These are phyloP conservation scores for Yamadazyma scolyti DNA, from an alignment of 805 yeast genomes.

Conservation along the genomic window DNA sequence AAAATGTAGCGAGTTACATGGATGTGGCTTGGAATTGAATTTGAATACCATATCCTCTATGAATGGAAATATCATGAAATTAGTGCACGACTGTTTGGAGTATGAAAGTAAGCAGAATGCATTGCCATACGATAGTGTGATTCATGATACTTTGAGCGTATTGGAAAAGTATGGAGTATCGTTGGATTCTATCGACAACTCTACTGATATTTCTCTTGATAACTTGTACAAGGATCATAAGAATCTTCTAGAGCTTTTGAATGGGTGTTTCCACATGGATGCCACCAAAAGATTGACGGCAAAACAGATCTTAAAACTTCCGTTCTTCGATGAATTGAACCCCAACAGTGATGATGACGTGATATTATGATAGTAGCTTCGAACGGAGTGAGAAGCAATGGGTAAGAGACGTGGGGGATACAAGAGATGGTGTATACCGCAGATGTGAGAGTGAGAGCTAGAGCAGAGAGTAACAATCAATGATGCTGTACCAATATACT, in stretches of 20 bases:
- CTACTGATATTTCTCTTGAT: constrained; percentile 15
- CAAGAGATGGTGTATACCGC: too few species aligned
- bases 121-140: constrained; percentile 69
- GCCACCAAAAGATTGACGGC: constrained; percentile 57
- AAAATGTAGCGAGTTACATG: constrained; percentile 80
- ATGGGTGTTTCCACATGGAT: constrained; percentile 56
- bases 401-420: too few species aligned
- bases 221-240: constrained; percentile 34
- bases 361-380: too few species aligned
- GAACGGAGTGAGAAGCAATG: too few species aligned
- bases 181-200: constrained; percentile 5
- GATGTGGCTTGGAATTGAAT: constrained; percentile 70
- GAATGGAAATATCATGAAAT: constrained; percentile 30
- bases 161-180: constrained; percentile 39
- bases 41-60: constrained; percentile 13
- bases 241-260: constrained; percentile 52
- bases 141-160: constrained; percentile 56
- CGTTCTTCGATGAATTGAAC: constrained; percentile 53
- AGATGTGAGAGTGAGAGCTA: too few species aligned
- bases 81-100: constrained; percentile 23
- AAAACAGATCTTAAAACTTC: constrained; percentile 49
- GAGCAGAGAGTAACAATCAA: too few species aligned
- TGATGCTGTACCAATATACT: too few species aligned
- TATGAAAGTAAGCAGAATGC: constrained; percentile 54
- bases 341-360: constrained; percentile 32